Evolutionary conservation across 2,329 filamentous ascomycete genomes (phyloP).

Genomic region (Penicillium occitanis): DNA sequence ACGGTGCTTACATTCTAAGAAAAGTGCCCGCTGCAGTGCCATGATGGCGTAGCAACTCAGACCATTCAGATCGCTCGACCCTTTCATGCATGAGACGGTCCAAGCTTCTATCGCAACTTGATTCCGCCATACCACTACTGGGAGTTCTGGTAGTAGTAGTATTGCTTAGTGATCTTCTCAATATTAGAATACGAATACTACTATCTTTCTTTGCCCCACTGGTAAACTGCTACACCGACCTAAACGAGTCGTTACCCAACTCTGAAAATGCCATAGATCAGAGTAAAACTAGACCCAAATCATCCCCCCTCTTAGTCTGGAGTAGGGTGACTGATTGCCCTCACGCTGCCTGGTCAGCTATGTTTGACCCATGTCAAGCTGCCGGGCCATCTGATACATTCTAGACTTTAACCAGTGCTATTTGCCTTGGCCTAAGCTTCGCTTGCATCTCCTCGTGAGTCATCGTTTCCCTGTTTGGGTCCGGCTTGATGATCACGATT

Average conservation of each 20-base stretch:
- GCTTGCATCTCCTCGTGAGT: constrained; percentile 22
- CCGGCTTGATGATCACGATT: constrained; percentile 23
- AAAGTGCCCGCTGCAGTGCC: constrained; percentile 17
- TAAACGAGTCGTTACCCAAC: constrained; percentile 1
- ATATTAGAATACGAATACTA: not conserved
- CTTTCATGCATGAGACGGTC: constrained; percentile 20
- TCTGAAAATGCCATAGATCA: not conserved
- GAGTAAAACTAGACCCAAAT: constrained; percentile 13
- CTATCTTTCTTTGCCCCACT: not conserved
- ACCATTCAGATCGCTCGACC: constrained; percentile 28
- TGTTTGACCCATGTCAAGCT: constrained; percentile 16
- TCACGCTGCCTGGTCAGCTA: constrained; percentile 24
- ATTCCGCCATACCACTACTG: not conserved
- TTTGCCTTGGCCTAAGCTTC: constrained; percentile 13
- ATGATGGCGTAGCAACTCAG: constrained; percentile 9
- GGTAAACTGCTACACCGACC: not conserved
- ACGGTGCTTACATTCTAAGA: constrained; percentile 6
- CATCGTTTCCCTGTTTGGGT: constrained; percentile 25
- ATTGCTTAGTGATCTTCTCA: not conserved
- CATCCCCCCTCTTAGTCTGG: constrained; percentile 19
- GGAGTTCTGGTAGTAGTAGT: not conserved
- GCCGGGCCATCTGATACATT: constrained; percentile 25
- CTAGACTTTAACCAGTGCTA: constrained; percentile 15
- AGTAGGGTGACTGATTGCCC: constrained; percentile 7
- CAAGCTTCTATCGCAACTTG: constrained; percentile 17